A percentile compares a stretch with the other conserved stretches of the same genome.
Evolutionary conservation across 164 flowering plant species (phyloP).

Genomic region (Sedum album): DNA sequence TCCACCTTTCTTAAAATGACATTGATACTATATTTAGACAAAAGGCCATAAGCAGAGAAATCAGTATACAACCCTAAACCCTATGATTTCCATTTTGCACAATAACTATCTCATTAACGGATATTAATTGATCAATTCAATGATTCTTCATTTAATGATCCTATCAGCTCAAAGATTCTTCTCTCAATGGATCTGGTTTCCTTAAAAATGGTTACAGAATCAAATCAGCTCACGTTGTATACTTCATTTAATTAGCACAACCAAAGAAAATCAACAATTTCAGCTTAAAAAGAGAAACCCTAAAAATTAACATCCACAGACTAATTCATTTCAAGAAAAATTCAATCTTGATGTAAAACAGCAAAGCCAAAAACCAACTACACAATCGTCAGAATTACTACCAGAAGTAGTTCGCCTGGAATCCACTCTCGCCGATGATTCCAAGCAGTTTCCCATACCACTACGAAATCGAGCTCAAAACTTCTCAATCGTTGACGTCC

Average conservation of each 20-base stretch:
- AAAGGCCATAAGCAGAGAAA: neutral
- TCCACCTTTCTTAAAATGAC: neutral
- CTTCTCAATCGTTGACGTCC: no score
- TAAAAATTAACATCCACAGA: neutral
- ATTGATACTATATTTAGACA: neutral
- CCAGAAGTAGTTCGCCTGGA: neutral
- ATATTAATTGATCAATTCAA: neutral
- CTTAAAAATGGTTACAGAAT: neutral
- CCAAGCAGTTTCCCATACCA: conserved; percentile 4
- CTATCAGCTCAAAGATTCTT: neutral
- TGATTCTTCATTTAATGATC: neutral
- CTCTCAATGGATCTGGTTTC: neutral
- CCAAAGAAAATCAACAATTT: neutral
- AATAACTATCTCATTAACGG: neutral
- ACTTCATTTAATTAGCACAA: neutral
- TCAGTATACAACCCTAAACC: neutral
- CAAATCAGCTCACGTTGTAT: no score
- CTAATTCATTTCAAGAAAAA: neutral
- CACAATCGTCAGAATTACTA: neutral
- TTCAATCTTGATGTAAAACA: neutral
- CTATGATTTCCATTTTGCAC: neutral
- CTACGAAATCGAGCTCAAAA: neutral
- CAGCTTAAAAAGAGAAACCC: neutral
- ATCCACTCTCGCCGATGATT: neutral
- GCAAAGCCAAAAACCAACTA: neutral